Base-by-base conservation (phyloP, 176 grass and related monocot genomes). In the Aegilops sharonensis region DNA sequence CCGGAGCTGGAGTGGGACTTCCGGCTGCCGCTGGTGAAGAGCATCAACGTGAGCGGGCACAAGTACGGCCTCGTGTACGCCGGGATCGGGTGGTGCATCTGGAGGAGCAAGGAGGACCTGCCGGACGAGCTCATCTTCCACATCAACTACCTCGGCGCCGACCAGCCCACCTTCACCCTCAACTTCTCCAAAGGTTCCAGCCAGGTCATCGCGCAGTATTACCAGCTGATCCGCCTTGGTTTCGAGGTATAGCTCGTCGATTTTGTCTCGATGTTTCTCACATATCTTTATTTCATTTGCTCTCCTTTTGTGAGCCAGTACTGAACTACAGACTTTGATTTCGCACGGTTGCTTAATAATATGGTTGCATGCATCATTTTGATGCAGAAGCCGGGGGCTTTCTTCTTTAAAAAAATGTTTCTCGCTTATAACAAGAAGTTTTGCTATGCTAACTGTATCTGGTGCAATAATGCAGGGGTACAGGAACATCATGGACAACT, bases 131-230 rank as follows among this genome's bases (percentile, higher is more conserved):
- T 94, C 84, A 94, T 97, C 90, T 97, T 97, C 86, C 95, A 97
- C 87, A 97, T 94, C 89, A 97, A 97, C 76, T 97, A 97, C 84
- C 95, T 97, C 5, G 95, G 95, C 75, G 78, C 95, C n/a, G 95
- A 97, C 78, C 95, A 97, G 83, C 95, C 95, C 57, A 97, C 95
- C 27, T 97, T 97, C 89, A 97, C 95, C 50, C 89, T 97, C 72
- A 97, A 97, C 86, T 97, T 97, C 92, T 97, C 95, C 81, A 97
- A 97, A 82, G 95, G 95, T 75, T 97, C 95, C 6, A 97, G 95
- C 88, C 95, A 97, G 80, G 83, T 97, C 14, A 97, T 97, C 54
- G 95, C 95, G 30, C 95, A 97, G 57, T 97, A 97, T 40, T 97
- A 97, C 68, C 95, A 97, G 73, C 82, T 97, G 35, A 97, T 97